Evolutionary conservation across 2,329 filamentous ascomycete species (phyloP), one percentile per base, ranked within the genome.

Genomic region (Cladosporium velox): DNA sequence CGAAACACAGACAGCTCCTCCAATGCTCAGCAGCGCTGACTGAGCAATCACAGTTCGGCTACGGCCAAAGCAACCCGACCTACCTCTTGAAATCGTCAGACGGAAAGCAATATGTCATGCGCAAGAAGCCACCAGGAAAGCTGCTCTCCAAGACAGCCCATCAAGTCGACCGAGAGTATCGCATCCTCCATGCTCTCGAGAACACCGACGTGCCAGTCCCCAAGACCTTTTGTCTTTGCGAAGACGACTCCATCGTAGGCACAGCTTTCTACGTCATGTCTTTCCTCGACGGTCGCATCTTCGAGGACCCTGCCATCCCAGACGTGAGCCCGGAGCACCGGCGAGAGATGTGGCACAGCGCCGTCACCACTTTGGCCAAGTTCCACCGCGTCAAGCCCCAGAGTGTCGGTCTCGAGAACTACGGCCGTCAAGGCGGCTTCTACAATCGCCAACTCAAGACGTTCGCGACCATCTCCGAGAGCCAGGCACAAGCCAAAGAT

Each of bases 241-340:
- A 96, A 78, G 93, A 98, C 79, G 82, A 84, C 49, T 81, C 79
- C 66, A 84, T 98, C 44, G 84, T 98, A 69, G 95, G 93, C 65
- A 98, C 93, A 8, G 87, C 93, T 6, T 99, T 98, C 79, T 98
- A 99, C 81, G 89, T 98, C 75, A 98, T 99, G 95, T 89, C 92
- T 77, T 98, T 95, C 77, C 84, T 98, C 68, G 91, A 96, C 75
- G 95, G 95, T 24, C 89, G 95, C 74, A 96, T 97, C 80, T 92
- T 98, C 75, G 91, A 94, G 74, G 92, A 98, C 79, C 90, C 93
- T 52, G 83, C 89, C 35, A 89, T 98, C 76, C 93, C 92, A 2
- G 90, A 83, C 14, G 87, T 92, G 14, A 84, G 84, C 30, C 79
- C 90, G 0, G 83, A 83, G 49, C 90, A 96, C 71, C 86, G 94